phyloP scores from a whole-genome alignment of 352 stramenopile genomes.

The Phytophthora vignae region DNA sequence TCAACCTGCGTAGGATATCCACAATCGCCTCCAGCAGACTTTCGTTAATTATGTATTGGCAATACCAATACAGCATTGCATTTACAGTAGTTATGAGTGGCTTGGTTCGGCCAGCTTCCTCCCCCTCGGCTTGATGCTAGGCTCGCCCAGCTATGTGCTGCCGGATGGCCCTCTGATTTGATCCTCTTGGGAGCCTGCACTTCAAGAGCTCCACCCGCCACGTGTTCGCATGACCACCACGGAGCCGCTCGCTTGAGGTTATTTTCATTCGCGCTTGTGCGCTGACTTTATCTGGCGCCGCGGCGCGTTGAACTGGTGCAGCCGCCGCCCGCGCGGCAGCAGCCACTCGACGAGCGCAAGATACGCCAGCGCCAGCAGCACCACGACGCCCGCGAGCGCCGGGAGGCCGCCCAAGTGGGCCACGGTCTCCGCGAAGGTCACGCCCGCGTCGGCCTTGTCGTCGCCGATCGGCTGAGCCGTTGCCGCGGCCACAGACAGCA shows the following conservation, averaged over 20 bases:
- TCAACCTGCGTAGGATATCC: background rate
- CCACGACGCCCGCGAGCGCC: conserved; percentile 35
- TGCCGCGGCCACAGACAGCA: background rate
- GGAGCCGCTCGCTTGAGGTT: background rate
- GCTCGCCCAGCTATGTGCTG: background rate
- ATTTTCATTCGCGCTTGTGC: conserved; percentile 19
- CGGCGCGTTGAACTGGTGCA: conserved; percentile 7
- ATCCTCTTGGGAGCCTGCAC: background rate
- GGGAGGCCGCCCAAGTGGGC: conserved; percentile 47
- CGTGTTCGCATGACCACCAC: background rate
- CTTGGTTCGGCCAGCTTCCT: background rate
- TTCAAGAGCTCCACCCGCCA: background rate
- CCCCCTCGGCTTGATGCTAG: background rate
- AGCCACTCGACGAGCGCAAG: conserved; percentile 57
- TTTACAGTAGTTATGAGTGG: background rate
- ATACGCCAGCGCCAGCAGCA: conserved; percentile 49
- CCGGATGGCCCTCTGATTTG: background rate
- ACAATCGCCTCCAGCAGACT: background rate
- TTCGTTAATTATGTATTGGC: background rate
- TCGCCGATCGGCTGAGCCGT: background rate
- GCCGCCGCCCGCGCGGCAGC: conserved; percentile 43
- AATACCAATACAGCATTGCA: background rate
- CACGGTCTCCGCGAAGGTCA: conserved; percentile 58
- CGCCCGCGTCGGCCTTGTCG: background rate
- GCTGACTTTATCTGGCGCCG: conserved; percentile 19